A percentile compares a stretch with the other conserved stretches of the same genome.
Conservation (phyloP, 2,329 filamentous ascomycete genomes). For the Trichoderma pleuroti region DNA sequence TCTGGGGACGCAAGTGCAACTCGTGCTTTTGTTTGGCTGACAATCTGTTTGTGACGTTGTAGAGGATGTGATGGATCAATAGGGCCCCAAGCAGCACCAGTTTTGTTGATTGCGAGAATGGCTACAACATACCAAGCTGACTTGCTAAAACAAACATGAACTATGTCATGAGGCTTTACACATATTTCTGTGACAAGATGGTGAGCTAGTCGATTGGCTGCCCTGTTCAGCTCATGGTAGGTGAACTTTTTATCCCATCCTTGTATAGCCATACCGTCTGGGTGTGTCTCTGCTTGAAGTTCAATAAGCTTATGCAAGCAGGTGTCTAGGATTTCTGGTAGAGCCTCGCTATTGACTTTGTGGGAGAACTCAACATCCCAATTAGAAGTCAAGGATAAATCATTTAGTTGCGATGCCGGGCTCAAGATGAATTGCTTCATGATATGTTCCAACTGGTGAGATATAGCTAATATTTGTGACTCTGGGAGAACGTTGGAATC, state of each 20-base stretch:
- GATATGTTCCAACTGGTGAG: conserved; percentile 1
- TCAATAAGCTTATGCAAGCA: background rate
- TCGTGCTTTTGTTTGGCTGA: background rate
- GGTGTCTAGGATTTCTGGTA: background rate
- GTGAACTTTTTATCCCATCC: background rate
- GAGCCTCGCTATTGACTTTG: background rate
- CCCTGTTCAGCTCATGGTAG: background rate
- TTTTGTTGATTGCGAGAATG: background rate
- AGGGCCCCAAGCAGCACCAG: background rate
- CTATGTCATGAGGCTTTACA: background rate
- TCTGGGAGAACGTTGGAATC: background rate
- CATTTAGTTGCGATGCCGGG: background rate
- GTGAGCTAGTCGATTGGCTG: background rate
- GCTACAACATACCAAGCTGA: background rate
- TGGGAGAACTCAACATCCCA: background rate
- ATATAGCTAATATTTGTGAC: background rate
- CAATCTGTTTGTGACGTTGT: background rate
- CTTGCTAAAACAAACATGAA: conserved; percentile 5
- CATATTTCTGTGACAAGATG: background rate
- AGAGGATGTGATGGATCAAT: conserved; percentile 6
- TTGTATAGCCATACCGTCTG: background rate
- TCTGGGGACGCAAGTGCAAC: background rate
- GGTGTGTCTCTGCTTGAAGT: background rate
- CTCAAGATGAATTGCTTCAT: background rate
- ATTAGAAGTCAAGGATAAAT: background rate